Conservation (phyloP, 2,329 filamentous ascomycete species). For the Aspergillus ruber region DNA sequence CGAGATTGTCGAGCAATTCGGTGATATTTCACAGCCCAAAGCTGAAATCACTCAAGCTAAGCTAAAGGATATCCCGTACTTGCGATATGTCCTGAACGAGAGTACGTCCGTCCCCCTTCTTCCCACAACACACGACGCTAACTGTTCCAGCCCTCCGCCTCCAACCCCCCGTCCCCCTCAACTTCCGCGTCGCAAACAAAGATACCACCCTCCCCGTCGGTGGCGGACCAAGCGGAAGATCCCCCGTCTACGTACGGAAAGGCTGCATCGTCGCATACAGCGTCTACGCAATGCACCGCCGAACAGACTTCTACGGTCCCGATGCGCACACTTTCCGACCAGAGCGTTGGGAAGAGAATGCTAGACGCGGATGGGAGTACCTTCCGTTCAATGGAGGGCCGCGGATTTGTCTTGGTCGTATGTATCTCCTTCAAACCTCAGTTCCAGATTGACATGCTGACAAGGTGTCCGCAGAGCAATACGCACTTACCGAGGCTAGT, state of each 20-base stretch:
- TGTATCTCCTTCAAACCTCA: slow-evolving; percentile 8
- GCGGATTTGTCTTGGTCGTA: slow-evolving; percentile 36
- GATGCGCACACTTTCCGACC: slow-evolving; percentile 44
- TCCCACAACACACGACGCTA: background rate
- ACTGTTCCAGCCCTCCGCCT: slow-evolving; percentile 32
- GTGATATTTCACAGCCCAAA: slow-evolving; percentile 31
- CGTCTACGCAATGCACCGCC: slow-evolving; percentile 67
- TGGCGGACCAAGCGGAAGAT: slow-evolving; percentile 54
- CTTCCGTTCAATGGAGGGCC: slow-evolving; percentile 35
- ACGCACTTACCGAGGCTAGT: slow-evolving; percentile 37
- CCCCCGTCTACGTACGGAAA: slow-evolving; percentile 60
- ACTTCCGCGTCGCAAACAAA: slow-evolving; percentile 35
- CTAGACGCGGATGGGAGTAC: slow-evolving; percentile 30
- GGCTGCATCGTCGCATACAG: slow-evolving; percentile 61
- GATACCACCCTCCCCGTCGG: slow-evolving; percentile 43
- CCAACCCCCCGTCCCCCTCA: slow-evolving; percentile 41
- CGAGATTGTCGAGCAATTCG: slow-evolving; percentile 35
- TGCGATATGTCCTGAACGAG: slow-evolving; percentile 36
- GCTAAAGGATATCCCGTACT: slow-evolving; percentile 36
- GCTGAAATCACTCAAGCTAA: slow-evolving; percentile 38
- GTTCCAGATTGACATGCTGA: background rate
- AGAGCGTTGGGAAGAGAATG: slow-evolving; percentile 43
- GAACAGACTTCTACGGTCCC: slow-evolving; percentile 42
- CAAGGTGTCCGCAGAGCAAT: slow-evolving; percentile 28
- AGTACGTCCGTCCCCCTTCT: slow-evolving; percentile 9